Percentiles rank a stretch among this genome's conserved stretches.
Evolutionary conservation across 441 rosid genomes (phyloP).

Genomic region (Gossypium laxum): DNA sequence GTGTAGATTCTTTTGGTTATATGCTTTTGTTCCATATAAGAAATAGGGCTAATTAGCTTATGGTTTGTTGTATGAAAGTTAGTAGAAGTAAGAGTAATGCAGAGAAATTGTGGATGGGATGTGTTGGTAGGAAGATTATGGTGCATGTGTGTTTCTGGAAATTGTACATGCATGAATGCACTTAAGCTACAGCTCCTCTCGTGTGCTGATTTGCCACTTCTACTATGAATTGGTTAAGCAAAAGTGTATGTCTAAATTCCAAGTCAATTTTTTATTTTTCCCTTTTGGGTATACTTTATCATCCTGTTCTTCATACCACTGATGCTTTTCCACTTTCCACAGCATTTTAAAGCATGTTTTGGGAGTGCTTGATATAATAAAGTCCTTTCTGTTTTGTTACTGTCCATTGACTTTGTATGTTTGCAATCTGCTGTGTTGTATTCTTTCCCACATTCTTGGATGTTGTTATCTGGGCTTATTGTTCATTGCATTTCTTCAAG

Average conservation of each 20-base stretch:
- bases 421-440: not conserved
- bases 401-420: not conserved
- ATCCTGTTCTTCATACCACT: not conserved
- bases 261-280: not conserved
- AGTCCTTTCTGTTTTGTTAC: not conserved
- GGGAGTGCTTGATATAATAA: not conserved
- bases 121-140: not conserved
- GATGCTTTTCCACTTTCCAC: not conserved
- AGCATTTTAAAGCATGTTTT: not conserved
- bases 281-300: not conserved
- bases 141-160: not conserved
- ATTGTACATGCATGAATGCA: not conserved
- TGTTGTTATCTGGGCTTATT: conserved; percentile 33
- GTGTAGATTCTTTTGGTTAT: not conserved
- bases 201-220: not conserved
- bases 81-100: not conserved
- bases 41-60: not conserved
- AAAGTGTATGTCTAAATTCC: not conserved
- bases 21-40: not conserved
- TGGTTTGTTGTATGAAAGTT: not conserved
- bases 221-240: not conserved
- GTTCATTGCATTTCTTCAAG: conserved; percentile 54
- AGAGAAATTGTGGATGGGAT: not conserved
- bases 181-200: not conserved
- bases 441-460: not conserved